phyloP scores from a whole-genome alignment of 257 asterid species.

The Thymus mandschuricus region DNA sequence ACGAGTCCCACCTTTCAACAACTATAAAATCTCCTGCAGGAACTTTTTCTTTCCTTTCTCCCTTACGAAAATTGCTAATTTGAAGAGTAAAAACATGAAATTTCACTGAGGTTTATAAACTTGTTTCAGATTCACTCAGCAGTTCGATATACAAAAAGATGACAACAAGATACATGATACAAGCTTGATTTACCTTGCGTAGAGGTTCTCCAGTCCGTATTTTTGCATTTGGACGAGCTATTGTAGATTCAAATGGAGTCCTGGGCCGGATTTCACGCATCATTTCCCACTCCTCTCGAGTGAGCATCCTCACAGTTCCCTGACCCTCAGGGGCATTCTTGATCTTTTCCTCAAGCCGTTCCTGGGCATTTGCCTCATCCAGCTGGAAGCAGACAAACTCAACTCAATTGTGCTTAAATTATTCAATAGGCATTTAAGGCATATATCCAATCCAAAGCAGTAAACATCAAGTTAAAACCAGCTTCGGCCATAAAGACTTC shows the following conservation, averaged over 20 bases:
- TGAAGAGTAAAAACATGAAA: too few species aligned
- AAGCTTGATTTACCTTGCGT: conserved; percentile 42
- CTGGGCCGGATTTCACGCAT: conserved; percentile 76
- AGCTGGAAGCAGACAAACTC: conserved; percentile 52
- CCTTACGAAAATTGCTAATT: too few species aligned
- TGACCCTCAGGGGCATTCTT: conserved; percentile 87
- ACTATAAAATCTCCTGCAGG: too few species aligned
- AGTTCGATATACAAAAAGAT: too few species aligned
- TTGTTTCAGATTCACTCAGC: too few species aligned
- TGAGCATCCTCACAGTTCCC: conserved; percentile 91
- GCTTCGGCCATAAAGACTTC: too few species aligned
- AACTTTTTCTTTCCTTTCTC: too few species aligned
- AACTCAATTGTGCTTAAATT: not conserved
- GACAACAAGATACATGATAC: too few species aligned
- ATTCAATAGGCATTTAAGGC: not conserved
- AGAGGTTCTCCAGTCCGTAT: conserved; percentile 60
- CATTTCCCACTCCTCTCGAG: conserved; percentile 89
- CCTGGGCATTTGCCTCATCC: conserved; percentile 77
- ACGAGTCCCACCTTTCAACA: too few species aligned
- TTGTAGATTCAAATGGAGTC: conserved; percentile 86
- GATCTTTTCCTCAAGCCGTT: conserved; percentile 69
- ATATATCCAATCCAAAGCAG: too few species aligned
- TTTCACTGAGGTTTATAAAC: too few species aligned
- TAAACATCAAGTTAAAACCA: too few species aligned
- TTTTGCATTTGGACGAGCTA: conserved; percentile 75